A percentile compares a stretch with the other conserved stretches of the same genome.
Evolutionary conservation across 2,329 filamentous ascomycete species (phyloP).

Genomic region (Arthrobotrys sphaeroides): DNA sequence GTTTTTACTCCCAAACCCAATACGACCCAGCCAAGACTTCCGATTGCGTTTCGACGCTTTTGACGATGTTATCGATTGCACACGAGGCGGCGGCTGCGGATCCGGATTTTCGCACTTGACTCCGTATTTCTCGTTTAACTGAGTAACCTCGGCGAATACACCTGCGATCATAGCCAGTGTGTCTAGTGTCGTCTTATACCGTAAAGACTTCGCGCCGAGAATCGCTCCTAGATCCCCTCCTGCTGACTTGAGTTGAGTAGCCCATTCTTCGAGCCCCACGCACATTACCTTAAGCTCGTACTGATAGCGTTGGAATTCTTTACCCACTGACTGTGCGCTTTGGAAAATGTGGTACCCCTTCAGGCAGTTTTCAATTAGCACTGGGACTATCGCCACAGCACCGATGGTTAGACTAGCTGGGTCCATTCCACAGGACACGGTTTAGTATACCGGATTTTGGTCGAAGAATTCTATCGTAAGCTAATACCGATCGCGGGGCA

Average conservation of each 20-base stretch:
- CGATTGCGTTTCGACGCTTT: not conserved
- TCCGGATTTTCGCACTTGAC: not conserved
- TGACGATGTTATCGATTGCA: not conserved
- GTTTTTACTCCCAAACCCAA: no score
- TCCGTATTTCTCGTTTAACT: not conserved
- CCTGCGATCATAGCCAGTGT: constrained; percentile 2
- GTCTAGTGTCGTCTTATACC: not conserved
- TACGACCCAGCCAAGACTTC: no score
- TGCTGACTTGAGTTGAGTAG: not conserved
- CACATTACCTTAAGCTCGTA: not conserved
- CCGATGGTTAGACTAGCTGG: not conserved
- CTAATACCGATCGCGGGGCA: no score
- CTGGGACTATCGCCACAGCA: not conserved
- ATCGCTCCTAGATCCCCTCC: not conserved
- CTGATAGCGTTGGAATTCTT: not conserved
- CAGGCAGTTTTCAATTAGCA: not conserved
- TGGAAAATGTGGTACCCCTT: not conserved
- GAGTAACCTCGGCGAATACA: not conserved
- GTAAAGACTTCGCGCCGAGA: not conserved
- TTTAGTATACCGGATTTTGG: not conserved
- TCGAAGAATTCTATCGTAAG: no score
- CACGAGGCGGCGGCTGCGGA: no score
- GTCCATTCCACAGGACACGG: not conserved
- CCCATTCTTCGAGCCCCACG: not conserved
- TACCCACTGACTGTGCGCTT: not conserved